Base-by-base conservation (phyloP, 2,329 filamentous ascomycete genomes). In the Fusarium penzigii region DNA sequence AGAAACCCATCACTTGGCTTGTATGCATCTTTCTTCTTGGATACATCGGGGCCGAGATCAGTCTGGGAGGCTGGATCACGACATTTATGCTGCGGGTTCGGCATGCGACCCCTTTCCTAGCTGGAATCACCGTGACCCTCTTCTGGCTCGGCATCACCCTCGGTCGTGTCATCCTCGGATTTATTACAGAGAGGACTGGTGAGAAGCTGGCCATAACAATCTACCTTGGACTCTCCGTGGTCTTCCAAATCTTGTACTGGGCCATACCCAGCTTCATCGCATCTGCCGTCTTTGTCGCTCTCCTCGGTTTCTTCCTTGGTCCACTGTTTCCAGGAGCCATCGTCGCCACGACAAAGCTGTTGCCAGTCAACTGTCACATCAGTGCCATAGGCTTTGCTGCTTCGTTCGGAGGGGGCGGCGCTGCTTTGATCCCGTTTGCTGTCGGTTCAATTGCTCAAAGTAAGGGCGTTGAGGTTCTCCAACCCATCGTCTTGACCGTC, bases 121-220 rank as follows among this genome's bases (percentile, higher is more conserved):
- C 87, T 34, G 90, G 90, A 3, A 83, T 94, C 73, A 85, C 84
- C 0, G 86, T 85, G 0, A 93, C 89, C 0, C 86, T 89, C 0
- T 95, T 93, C 72, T 96, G 91, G 91, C 80, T 90, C 41, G 91
- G 90, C 0, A 78, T 95, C 57, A 92, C 90, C 0, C 69, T 90
- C 0, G 90, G 91, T 0, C 78, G 91, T 2, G 74, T 94, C 3
- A 68, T 86, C 1, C 71, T 95, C 14, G 89, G 89, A 0, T 94
- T 95, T 61, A 75, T 92, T 4, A 95, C 90, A 1, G 85, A 86
- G 2, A 75, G 79, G 3, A 75, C 90, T 16, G 90, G 90, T 0
- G 90, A 93, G 72, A 90, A 87, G 67, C 66, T 81, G 14, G 81
- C 85, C 39, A 80, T 88, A 47, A 70, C 78, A 6, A 67, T 75